Conservation (phyloP, 148 eudicot genomes). For the Cornus controversa region DNA sequence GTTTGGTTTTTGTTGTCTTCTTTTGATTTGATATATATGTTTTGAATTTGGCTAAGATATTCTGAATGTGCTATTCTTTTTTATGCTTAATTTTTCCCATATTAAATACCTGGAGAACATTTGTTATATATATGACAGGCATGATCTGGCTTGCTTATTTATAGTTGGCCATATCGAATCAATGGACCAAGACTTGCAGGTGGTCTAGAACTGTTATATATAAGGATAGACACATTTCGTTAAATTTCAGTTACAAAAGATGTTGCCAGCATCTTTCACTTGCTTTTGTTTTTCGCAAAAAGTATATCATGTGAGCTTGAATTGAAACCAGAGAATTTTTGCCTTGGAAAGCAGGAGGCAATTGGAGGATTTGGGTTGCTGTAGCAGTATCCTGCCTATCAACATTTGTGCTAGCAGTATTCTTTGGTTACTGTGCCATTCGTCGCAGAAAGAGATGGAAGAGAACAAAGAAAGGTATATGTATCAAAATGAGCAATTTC, state of each 20-base stretch:
- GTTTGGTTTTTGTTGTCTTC: neutral
- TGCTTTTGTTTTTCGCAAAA: neutral
- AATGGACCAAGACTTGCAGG: no score
- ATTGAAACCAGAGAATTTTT: neutral
- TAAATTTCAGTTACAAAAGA: no score
- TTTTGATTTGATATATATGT: no score
- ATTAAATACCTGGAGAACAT: neutral
- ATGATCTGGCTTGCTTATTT: no score
- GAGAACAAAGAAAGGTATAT: slow-evolving; percentile 10
- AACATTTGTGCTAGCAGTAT: neutral
- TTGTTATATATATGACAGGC: no score
- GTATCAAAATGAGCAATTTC: neutral
- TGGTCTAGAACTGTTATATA: no score
- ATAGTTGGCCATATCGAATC: no score
- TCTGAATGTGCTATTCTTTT: neutral
- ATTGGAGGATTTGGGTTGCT: slow-evolving; percentile 6
- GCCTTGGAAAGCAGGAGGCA: slow-evolving; percentile 6
- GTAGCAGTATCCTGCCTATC: slow-evolving; percentile 1
- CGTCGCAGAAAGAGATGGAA: neutral
- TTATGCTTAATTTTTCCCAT: neutral
- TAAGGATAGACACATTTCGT: no score
- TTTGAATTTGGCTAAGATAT: neutral
- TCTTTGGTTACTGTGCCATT: neutral
- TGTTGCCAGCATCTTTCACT: no score
- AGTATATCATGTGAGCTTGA: neutral